phyloP scores from a whole-genome alignment of 768 basidiomycete species.

The Phaeotremella skinneri region DNA sequence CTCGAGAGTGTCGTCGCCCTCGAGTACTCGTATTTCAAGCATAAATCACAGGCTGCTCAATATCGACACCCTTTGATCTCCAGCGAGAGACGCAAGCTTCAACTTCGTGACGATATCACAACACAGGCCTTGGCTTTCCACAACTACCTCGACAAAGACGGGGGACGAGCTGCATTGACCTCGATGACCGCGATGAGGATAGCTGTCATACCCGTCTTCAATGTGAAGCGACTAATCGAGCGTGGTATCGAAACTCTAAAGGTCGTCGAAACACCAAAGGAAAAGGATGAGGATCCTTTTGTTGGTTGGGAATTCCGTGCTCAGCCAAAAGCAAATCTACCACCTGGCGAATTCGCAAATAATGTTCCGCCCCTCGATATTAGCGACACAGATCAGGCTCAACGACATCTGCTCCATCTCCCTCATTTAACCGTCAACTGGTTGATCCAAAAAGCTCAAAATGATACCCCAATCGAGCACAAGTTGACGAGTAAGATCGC shows the following conservation, averaged over 20 bases:
- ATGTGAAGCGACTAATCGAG: slow-evolving; percentile 31
- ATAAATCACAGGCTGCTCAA: slow-evolving; percentile 30
- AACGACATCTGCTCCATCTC: slow-evolving; percentile 21
- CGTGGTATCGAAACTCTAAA: slow-evolving; percentile 24
- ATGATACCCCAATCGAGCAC: slow-evolving; percentile 16
- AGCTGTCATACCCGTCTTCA: slow-evolving; percentile 47
- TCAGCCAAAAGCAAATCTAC: not conserved
- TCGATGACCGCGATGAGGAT: slow-evolving; percentile 28
- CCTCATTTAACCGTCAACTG: slow-evolving; percentile 14
- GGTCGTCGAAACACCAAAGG: slow-evolving; percentile 2
- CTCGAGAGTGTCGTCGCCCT: slow-evolving; percentile 29
- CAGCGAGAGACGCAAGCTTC: slow-evolving; percentile 38
- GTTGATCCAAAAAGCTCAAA: slow-evolving; percentile 18
- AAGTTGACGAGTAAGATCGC: slow-evolving; percentile 18
- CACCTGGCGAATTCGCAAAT: slow-evolving; percentile 24
- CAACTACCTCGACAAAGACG: slow-evolving; percentile 5
- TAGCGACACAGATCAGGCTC: slow-evolving; percentile 34
- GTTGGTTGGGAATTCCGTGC: slow-evolving; percentile 34
- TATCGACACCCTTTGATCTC: slow-evolving; percentile 30
- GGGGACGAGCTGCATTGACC: slow-evolving; percentile 35
- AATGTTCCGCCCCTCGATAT: slow-evolving; percentile 34
- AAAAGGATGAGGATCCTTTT: slow-evolving; percentile 17
- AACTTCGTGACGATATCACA: slow-evolving; percentile 43
- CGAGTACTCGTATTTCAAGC: slow-evolving; percentile 42
- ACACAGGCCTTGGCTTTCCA: slow-evolving; percentile 45